These are phyloP conservation scores for Candida methanosorbosa DNA, from an alignment of 805 yeast genomes.

Conservation along the genomic window DNA sequence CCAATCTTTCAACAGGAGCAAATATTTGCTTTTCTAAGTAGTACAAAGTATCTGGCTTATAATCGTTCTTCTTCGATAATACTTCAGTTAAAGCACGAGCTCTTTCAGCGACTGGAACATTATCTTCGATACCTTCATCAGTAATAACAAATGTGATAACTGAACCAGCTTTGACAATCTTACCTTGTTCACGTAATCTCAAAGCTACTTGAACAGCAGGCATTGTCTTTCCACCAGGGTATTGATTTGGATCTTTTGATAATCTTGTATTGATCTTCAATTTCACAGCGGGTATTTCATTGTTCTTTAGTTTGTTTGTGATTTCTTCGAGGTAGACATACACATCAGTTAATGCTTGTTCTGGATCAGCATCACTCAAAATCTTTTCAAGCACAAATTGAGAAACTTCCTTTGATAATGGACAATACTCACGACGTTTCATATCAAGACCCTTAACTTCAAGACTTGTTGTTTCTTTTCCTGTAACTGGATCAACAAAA, in stretches of 20 bases:
- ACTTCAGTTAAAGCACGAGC: constrained; percentile 80
- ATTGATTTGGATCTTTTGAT: constrained; percentile 81
- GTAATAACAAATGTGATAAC: constrained; percentile 85
- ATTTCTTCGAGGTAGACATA: constrained; percentile 64
- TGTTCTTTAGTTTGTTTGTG: constrained; percentile 44
- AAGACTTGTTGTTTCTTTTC: constrained; percentile 44
- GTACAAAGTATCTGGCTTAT: constrained; percentile 65
- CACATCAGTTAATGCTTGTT: constrained; percentile 61
- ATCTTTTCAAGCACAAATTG: constrained; percentile 64
- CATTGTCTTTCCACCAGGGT: constrained; percentile 78
- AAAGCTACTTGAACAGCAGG: constrained; percentile 85
- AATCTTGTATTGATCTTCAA: constrained; percentile 78
- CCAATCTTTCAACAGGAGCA: constrained; percentile 82
- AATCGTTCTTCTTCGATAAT: constrained; percentile 36
- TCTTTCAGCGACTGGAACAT: constrained; percentile 56
- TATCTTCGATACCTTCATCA: constrained; percentile 25
- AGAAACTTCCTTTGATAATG: constrained; percentile 82
- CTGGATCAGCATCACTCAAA: constrained; percentile 66
- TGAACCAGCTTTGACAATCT: constrained; percentile 78
- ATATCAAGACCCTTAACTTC: constrained; percentile 96
- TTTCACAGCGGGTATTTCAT: constrained; percentile 57
- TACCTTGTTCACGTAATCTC: constrained; percentile 72
- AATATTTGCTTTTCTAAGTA: constrained; percentile 84
- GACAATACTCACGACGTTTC: constrained; percentile 95
- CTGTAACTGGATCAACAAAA: constrained; percentile 22